These are phyloP conservation scores for Mycena rebaudengoi DNA, from an alignment of 768 basidiomycete species.

Conservation along the genomic window DNA sequence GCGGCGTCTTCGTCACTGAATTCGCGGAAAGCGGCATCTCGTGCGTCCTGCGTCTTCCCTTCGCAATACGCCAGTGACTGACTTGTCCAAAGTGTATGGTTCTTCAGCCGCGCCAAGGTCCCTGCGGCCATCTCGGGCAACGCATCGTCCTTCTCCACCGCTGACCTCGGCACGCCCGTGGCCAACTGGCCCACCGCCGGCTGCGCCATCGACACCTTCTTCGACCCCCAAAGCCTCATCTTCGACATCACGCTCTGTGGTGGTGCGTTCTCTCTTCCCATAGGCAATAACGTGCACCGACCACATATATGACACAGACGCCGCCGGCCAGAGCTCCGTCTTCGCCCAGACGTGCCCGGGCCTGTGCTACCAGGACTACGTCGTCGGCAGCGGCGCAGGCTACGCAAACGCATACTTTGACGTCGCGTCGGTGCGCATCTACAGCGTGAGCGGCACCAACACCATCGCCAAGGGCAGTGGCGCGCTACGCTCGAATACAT, in stretches of 20 bases:
- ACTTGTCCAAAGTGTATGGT: constrained; percentile 62
- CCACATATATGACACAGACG: constrained; percentile 35
- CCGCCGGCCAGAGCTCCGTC: constrained; percentile 59
- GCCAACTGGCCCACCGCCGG: constrained; percentile 70
- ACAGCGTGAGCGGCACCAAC: constrained; percentile 42
- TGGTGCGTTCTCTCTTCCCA: constrained; percentile 39
- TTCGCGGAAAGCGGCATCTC: constrained; percentile 71
- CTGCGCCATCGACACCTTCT: constrained; percentile 63
- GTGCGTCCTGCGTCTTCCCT: constrained; percentile 45
- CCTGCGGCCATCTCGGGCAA: constrained; percentile 57
- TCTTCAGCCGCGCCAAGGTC: constrained; percentile 62
- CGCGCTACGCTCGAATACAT: neutral
- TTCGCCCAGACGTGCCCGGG: constrained; percentile 71
- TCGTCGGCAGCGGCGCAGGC: constrained; percentile 66
- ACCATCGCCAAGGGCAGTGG: constrained; percentile 28
- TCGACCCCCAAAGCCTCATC: constrained; percentile 71
- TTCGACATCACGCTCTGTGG: constrained; percentile 81
- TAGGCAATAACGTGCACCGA: constrained; percentile 5
- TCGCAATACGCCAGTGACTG: neutral
- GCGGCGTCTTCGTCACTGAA: constrained; percentile 82
- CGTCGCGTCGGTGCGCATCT: constrained; percentile 66
- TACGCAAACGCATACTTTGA: constrained; percentile 80
- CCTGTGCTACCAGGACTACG: constrained; percentile 76
- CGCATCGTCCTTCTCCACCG: constrained; percentile 60
- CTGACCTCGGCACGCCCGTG: constrained; percentile 69